phyloP scores from a whole-genome alignment of 371 early-diverging fungal species.

The Mucor piriformis region DNA sequence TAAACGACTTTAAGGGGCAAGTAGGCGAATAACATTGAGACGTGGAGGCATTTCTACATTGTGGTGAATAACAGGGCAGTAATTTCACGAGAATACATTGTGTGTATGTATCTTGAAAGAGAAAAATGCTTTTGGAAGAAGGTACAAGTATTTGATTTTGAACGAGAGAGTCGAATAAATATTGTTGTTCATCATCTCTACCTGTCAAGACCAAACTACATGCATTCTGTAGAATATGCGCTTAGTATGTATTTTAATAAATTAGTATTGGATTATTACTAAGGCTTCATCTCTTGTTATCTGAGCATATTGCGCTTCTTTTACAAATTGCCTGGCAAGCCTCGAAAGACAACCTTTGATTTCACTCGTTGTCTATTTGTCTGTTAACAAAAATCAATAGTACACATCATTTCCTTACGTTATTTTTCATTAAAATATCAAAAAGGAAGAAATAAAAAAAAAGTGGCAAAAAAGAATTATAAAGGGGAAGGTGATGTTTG shows the following conservation, averaged over 20 bases:
- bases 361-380: not conserved
- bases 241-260: not conserved
- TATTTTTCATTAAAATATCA: too few relatives aligned
- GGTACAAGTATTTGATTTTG: conserved; percentile 7
- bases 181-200: not conserved
- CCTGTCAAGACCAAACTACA: conserved; percentile 9
- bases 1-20: conserved; percentile 5
- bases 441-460: too few relatives aligned
- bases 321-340: conserved; percentile 17
- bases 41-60: not conserved
- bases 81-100: conserved; percentile 13
- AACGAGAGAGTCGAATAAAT: conserved; percentile 11
- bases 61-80: conserved; percentile 17
- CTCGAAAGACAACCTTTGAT: conserved; percentile 11
- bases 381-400: not conserved
- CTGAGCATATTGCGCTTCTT: conserved; percentile 26
- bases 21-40: conserved; percentile 18
- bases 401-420: not conserved
- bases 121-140: conserved; percentile 9
- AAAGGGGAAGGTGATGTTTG: too few relatives aligned
- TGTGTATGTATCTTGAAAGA: conserved; percentile 7
- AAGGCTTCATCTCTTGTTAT: conserved; percentile 23
- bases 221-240: conserved; percentile 14
- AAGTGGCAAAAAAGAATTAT: too few relatives aligned
- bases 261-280: too few relatives aligned